A percentile compares a stretch with the other conserved stretches of the same genome.
These are phyloP conservation scores for Backusella mclennaniae DNA, from an alignment of 192 early-diverging fungal genomes.

Conservation along the genomic window DNA sequence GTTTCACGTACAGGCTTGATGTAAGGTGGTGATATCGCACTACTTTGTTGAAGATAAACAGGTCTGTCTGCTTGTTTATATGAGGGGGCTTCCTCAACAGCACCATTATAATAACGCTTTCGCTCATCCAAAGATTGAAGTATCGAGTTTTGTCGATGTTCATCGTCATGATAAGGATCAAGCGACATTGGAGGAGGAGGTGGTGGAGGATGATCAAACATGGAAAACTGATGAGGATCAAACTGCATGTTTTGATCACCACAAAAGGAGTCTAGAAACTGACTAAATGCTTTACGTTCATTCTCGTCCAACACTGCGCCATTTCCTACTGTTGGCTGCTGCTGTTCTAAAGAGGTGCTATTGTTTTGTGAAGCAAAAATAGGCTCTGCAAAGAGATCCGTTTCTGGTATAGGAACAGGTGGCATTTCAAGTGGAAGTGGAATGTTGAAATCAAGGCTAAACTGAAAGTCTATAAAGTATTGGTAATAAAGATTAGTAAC, in stretches of 20 bases:
- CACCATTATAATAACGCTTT: background rate
- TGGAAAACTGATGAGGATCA: constrained; percentile 1
- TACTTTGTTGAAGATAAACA: constrained; percentile 13
- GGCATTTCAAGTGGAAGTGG: background rate
- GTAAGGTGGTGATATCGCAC: constrained; percentile 8
- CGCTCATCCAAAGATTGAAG: constrained; percentile 12
- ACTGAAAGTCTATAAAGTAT: constrained; percentile 35
- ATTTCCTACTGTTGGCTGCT: background rate
- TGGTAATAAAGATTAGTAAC: background rate
- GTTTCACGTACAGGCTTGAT: constrained; percentile 10
- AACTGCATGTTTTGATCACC: constrained; percentile 43
- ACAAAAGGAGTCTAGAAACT: constrained; percentile 51
- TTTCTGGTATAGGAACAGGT: constrained; percentile 1
- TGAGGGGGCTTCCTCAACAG: background rate
- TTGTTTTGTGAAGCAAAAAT: background rate
- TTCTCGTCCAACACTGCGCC: constrained; percentile 31
- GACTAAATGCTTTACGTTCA: constrained; percentile 47
- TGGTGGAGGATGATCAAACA: constrained; percentile 3
- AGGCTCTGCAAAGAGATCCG: background rate
- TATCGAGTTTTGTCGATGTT: constrained; percentile 3
- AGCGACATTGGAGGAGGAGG: constrained; percentile 8
- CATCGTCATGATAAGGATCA: background rate
- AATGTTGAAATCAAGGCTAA: constrained; percentile 14
- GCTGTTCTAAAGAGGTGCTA: background rate
- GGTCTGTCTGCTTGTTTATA: background rate